Conservation (phyloP, 2,329 filamentous ascomycete genomes). For the Trichoderma pleuroti region DNA sequence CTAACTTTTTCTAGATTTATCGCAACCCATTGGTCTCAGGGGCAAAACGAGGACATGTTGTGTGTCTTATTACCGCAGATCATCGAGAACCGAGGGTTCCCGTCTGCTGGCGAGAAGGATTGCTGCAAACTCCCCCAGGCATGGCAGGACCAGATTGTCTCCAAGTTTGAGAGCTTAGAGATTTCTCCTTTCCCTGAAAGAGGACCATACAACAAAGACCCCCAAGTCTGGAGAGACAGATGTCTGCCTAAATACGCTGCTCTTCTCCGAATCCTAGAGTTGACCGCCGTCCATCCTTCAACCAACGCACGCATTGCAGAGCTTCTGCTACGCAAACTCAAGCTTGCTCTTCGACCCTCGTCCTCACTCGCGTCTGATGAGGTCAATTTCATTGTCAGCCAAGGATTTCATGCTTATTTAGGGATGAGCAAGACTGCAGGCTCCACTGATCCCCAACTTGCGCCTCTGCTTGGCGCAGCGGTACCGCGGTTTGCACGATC, state of each 20-base stretch:
- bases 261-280: slow-evolving; percentile 60
- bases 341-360: slow-evolving; percentile 60
- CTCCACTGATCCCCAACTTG: slow-evolving; percentile 57
- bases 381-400: slow-evolving; percentile 69
- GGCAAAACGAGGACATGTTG: slow-evolving; percentile 62
- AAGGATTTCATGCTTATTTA: slow-evolving; percentile 70
- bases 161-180: slow-evolving; percentile 64
- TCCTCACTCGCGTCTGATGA: slow-evolving; percentile 58
- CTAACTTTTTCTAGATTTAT: slow-evolving; percentile 59
- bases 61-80: slow-evolving; percentile 67
- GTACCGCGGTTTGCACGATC: slow-evolving; percentile 64
- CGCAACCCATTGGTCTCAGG: slow-evolving; percentile 66
- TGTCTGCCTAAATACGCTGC: slow-evolving; percentile 67
- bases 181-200: slow-evolving; percentile 62
- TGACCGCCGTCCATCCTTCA: slow-evolving; percentile 61
- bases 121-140: slow-evolving; percentile 57
- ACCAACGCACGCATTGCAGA: slow-evolving; percentile 64
- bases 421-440: slow-evolving; percentile 59
- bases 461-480: slow-evolving; percentile 61
- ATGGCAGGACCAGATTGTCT: slow-evolving; percentile 71
- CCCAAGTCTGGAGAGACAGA: slow-evolving; percentile 58
- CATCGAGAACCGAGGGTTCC: slow-evolving; percentile 54
- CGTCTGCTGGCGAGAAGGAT: slow-evolving; percentile 49
- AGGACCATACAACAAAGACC: slow-evolving; percentile 59
- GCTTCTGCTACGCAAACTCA: slow-evolving; percentile 62